phyloP scores from a whole-genome alignment of 2,329 filamentous ascomycete genomes.

The Chrysoporthe deuterocubensis region DNA sequence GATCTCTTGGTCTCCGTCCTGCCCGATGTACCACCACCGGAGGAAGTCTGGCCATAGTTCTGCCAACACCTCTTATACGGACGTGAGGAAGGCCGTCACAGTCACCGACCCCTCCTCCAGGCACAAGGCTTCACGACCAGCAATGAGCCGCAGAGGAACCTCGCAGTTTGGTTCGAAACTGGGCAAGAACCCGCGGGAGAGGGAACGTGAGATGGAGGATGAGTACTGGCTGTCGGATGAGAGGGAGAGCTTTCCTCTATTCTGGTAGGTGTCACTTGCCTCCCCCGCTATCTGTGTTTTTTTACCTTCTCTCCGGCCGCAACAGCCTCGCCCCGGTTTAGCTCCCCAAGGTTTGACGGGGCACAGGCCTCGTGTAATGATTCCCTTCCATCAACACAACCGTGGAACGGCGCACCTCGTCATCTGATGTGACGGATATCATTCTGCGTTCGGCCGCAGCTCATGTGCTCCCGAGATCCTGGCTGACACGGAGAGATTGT shows the following conservation, averaged over 20 bases:
- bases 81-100: constrained; percentile 56
- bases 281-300: constrained; percentile 11
- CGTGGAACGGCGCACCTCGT: constrained; percentile 36
- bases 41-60: constrained; percentile 60
- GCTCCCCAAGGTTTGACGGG: no score
- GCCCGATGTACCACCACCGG: constrained; percentile 59
- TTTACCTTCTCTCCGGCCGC: constrained; percentile 29
- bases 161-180: constrained; percentile 47
- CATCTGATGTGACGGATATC: constrained; percentile 36
- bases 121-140: constrained; percentile 49
- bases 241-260: constrained; percentile 67
- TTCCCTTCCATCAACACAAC: neutral
- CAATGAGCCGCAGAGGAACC: constrained; percentile 49
- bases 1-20: constrained; percentile 14
- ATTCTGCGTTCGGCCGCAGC: neutral
- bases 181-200: constrained; percentile 54
- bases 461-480: neutral
- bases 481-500: neutral
- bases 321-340: neutral
- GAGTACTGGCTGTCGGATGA: constrained; percentile 55
- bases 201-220: constrained; percentile 55
- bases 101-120: constrained; percentile 49
- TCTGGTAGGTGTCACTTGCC: constrained; percentile 55
- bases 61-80: constrained; percentile 57
- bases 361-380: neutral